Evolutionary conservation across 2,329 filamentous ascomycete species (phyloP).

Genomic region (Beauveria varroae): DNA sequence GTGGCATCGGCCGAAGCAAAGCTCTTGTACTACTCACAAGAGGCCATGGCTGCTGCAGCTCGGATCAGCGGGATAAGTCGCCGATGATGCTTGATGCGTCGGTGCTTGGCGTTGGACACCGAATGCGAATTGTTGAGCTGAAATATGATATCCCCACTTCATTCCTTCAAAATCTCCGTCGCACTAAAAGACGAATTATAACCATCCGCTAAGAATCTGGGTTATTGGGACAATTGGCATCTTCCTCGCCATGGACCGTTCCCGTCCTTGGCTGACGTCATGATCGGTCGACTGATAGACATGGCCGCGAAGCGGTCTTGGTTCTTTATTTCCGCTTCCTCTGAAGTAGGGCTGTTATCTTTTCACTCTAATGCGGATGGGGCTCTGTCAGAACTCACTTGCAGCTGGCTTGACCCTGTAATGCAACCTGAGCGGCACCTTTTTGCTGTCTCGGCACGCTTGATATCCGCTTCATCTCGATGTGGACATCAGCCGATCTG

Average conservation of each 20-base stretch:
- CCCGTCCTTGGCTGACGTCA: slow-evolving; percentile 3
- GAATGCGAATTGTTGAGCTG: neutral
- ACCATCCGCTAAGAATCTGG: neutral
- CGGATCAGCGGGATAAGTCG: neutral
- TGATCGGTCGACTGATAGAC: neutral
- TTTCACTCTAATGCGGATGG: neutral
- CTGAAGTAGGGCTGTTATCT: neutral
- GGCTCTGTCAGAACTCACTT: neutral
- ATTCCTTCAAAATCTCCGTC: neutral
- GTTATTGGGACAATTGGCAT: neutral
- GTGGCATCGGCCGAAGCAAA: neutral
- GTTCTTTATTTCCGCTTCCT: neutral
- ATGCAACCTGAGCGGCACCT: neutral
- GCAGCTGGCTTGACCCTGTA: neutral
- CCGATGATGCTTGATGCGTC: neutral
- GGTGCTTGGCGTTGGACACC: neutral
- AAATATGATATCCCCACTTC: neutral
- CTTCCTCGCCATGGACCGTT: neutral
- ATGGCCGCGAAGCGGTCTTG: neutral
- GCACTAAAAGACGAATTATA: neutral
- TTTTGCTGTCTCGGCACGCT: neutral
- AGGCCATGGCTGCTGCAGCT: neutral
- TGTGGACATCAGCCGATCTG: neutral
- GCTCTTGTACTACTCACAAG: neutral
- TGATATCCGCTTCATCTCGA: neutral